A percentile compares a stretch with the other conserved stretches of the same genome.
Conservation (phyloP, 148 eudicot species). For the Selenicereus undatus region DNA sequence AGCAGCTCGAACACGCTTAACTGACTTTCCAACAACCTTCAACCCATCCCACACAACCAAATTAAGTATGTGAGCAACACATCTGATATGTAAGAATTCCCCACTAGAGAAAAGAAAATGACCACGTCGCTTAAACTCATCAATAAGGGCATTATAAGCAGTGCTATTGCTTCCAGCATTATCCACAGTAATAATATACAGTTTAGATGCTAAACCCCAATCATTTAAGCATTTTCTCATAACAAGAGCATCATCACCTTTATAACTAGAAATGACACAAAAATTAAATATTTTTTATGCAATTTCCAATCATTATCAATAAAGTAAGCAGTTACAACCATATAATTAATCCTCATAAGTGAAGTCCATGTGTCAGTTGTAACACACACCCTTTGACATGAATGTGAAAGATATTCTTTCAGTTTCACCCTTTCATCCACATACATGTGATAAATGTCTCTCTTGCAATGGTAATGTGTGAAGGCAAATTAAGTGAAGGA, state of each 20-base stretch:
- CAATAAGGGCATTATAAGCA: background rate
- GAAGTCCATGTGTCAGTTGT: background rate
- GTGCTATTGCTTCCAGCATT: background rate
- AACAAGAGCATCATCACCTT: background rate
- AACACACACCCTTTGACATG: too few species aligned
- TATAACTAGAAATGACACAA: background rate
- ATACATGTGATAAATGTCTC: background rate
- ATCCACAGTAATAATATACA: background rate
- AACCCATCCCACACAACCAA: background rate
- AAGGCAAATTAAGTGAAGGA: background rate
- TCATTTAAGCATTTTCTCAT: background rate
- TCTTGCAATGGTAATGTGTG: background rate
- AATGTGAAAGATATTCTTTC: too few species aligned
- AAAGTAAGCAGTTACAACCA: background rate
- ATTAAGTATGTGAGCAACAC: background rate
- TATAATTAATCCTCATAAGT: background rate
- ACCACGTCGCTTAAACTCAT: background rate
- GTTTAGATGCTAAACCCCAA: background rate
- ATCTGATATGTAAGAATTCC: background rate
- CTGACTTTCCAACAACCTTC: too few species aligned
- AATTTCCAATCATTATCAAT: background rate
- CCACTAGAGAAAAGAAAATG: background rate
- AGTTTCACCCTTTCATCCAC: background rate
- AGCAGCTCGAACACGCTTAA: too few species aligned
- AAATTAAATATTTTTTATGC: background rate